These are phyloP conservation scores for Quercus suber DNA, from an alignment of 306 rosid genomes.

Conservation along the genomic window DNA sequence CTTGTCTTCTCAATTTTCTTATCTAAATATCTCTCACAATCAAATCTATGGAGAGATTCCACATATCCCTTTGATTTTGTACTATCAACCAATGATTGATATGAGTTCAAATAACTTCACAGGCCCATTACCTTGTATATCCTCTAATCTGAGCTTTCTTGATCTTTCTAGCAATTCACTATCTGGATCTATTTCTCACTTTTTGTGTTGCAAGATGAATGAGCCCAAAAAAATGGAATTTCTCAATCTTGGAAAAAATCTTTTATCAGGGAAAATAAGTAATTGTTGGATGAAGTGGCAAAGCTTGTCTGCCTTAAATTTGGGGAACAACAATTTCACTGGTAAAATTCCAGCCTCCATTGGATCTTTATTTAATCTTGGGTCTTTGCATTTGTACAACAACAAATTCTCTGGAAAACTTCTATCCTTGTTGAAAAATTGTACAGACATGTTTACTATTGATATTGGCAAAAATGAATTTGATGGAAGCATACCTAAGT, in stretches of 20 bases:
- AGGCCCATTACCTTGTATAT: too few relatives aligned
- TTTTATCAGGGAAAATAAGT: background rate
- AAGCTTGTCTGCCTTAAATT: background rate
- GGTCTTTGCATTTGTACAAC: background rate
- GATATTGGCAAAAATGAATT: too few relatives aligned
- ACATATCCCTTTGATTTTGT: too few relatives aligned
- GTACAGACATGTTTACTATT: too few relatives aligned
- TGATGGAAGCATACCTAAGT: background rate
- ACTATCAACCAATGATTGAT: too few relatives aligned
- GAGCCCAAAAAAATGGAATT: background rate
- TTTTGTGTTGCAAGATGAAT: background rate
- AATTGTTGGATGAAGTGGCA: constrained; percentile 15
- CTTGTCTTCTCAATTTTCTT: fast-evolving
- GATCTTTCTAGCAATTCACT: too few relatives aligned
- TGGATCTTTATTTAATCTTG: constrained; percentile 2
- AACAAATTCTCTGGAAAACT: too few relatives aligned
- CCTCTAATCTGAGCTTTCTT: too few relatives aligned
- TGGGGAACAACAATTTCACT: constrained; percentile 13
- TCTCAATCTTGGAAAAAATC: background rate
- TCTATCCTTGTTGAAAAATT: too few relatives aligned
- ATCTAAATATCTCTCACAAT: background rate
- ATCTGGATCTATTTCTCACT: background rate
- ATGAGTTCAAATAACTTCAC: too few relatives aligned
- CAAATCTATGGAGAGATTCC: too few relatives aligned
- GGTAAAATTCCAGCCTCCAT: constrained; percentile 28